Base-by-base conservation (phyloP, 257 asterid species). In the Solanum pennellii region DNA sequence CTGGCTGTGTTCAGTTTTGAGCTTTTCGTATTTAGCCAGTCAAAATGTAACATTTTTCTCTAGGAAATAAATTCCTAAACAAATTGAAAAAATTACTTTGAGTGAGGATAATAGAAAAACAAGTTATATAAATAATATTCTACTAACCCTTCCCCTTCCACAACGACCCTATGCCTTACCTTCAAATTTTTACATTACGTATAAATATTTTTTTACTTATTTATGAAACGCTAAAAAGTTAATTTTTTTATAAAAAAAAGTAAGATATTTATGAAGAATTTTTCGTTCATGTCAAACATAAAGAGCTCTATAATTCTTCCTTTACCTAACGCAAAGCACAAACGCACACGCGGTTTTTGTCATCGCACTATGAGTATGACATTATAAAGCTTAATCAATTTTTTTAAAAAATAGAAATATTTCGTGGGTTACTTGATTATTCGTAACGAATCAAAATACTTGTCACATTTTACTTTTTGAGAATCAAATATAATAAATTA, bases 291-390 rank as follows among this genome's bases (percentile, higher is more conserved):
- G 9, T 25, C 44, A 31, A 69, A 71, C 5, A 37, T 9, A 3
- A 5, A 45, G 27, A 80, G 68, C 42, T 9, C 9, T 15, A 80
- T 49, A 47, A 47, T 77, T 35, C 47, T 42, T 77, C 47, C 73
- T 82, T 44, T 68, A 88, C 88, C 90, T 85, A 88, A 88, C 86
- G 15, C 84, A 68, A 42, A 85, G 5, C 37, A 80, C 65, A 68
- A 85, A 60, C 85, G 86, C 49, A 86, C 86, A 80, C 83, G 44
- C 52, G 31, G 49, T 49, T 86, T 85, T 73, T 86, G 41, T 86
- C 60, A 62, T 88, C n/a, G 23, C 71, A 79, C 27, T 69, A 29
- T 21, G 88, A 71, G 35, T 68, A 9, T 15, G 44, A 35, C 37
- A n/a, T 29, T 85, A 86, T 69, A 69, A 86, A 86, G 45, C 59